These are phyloP conservation scores for Boletellus deceptivus DNA, from an alignment of 1,284 basidiomycete genomes.

Conservation along the genomic window DNA sequence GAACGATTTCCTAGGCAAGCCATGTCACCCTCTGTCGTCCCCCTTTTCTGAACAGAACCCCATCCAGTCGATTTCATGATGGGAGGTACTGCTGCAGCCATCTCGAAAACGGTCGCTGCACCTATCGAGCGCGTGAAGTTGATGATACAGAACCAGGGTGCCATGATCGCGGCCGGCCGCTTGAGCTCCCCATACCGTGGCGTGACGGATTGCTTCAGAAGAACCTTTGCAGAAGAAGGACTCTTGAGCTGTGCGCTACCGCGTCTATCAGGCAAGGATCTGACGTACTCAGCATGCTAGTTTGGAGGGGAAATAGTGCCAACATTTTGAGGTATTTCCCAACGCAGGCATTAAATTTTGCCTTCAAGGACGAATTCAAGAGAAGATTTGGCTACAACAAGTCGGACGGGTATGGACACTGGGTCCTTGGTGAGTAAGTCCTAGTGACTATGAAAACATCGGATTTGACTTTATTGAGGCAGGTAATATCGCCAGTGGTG, in stretches of 20 bases:
- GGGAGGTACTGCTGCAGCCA: conserved; percentile 51
- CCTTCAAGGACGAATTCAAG: conserved; percentile 49
- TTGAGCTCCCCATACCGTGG: conserved; percentile 58
- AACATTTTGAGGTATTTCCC: conserved; percentile 68
- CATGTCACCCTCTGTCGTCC: background rate
- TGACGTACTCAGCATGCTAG: conserved; percentile 22
- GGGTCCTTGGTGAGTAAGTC: conserved; percentile 39
- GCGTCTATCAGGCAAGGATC: conserved; percentile 1
- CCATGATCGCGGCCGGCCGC: conserved; percentile 55
- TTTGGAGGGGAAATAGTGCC: conserved; percentile 65
- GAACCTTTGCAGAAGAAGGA: conserved; percentile 56
- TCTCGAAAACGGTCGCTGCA: conserved; percentile 70
- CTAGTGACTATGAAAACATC: background rate
- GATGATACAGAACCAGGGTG: conserved; percentile 66
- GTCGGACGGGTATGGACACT: conserved; percentile 51
- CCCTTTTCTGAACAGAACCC: background rate
- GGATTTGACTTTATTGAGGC: background rate
- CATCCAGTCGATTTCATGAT: conserved; percentile 46
- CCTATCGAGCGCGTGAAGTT: conserved; percentile 75
- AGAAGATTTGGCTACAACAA: conserved; percentile 52
- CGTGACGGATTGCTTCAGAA: conserved; percentile 56
- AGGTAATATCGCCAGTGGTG: conserved; percentile 48
- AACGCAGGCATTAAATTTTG: conserved; percentile 60
- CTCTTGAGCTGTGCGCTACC: conserved; percentile 38
- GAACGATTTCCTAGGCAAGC: conserved; percentile 25